Percentiles rank a stretch among this genome's conserved stretches.
Conservation (phyloP, 805 yeast genomes). For the Hanseniaspora mollemarum region DNA sequence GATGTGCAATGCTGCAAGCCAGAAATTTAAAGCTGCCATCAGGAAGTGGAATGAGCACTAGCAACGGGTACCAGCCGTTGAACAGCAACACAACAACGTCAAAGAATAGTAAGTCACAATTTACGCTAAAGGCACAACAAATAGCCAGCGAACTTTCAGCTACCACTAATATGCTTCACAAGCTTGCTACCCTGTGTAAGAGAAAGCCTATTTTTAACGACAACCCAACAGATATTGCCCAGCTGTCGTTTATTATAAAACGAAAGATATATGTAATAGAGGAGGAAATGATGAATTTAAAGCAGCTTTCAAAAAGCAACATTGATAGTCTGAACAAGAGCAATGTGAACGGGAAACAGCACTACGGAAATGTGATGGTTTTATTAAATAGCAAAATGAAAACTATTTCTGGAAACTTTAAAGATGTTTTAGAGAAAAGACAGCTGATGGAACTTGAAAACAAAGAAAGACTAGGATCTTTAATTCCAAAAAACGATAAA, state of each 20-base stretch:
- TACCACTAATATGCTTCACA: conserved; percentile 67
- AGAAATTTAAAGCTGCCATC: conserved; percentile 36
- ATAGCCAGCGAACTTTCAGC: conserved; percentile 84
- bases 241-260: conserved; percentile 67
- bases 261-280: conserved; percentile 41
- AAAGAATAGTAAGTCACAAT: conserved; percentile 34
- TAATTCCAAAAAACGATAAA: conserved; percentile 33
- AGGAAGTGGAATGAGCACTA: not conserved
- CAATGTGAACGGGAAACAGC: conserved; percentile 53
- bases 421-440: conserved; percentile 75
- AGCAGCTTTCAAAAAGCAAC: conserved; percentile 31
- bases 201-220: conserved; percentile 87
- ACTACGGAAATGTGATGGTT: conserved; percentile 77
- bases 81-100: conserved; percentile 3
- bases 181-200: conserved; percentile 73
- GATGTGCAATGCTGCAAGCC: conserved; percentile 70
- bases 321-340: conserved; percentile 29
- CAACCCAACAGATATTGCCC: conserved; percentile 85
- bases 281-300: conserved; percentile 71
- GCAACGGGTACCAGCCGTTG: conserved; percentile 12
- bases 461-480: conserved; percentile 72
- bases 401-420: conserved; percentile 84
- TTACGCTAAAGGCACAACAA: conserved; percentile 57
- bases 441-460: conserved; percentile 73
- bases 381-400: conserved; percentile 80